Base-by-base conservation (phyloP, 1,139 yeast species). In the Trichomonascaceae sp. region DNA sequence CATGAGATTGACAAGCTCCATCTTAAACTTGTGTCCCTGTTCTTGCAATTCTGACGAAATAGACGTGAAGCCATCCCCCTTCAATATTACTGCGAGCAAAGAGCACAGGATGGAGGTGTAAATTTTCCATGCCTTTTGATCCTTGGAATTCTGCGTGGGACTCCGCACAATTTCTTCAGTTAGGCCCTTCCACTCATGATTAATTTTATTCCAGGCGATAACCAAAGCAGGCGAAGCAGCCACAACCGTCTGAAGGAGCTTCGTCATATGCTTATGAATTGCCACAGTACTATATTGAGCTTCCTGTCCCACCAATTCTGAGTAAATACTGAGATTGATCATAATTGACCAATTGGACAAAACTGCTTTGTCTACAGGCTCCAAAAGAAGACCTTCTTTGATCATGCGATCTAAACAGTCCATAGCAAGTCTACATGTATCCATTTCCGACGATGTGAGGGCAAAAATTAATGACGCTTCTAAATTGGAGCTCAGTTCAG, bases 261-360 rank as follows among this genome's bases (percentile, higher is more conserved):
- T 77, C 61, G 82, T 73, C 55, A 87, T 72, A 56, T 83, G 78
- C 65, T 87, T 86, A 65, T 87, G 93, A 38, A 85, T 75, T 0
- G 95, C 90, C 17, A 86, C 87, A 32, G 84, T 79, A 0, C 91
- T 84, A 52, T 85, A 82, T 2, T 84, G 81, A 36, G 78, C 73
- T 39, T 74, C 79, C 58, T 85, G 90, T n/a, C 79, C 70, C 9
- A 82, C 70, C 7, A 87, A 76, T 3, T 75, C 80, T 0, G 74
- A 56, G 57, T 80, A 79, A 30, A 72, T 67, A 4, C 65, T 63
- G 45, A 64, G 65, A 55, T 70, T 72, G 56, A 73, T 69, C 54
- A 60, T 55, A 4, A 63, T 55, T 3, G 65, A 55, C 65, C 74
- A 74, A 17, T 49, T 56, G 56, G 56, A 64, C 49, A 43, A 54